A percentile compares a stretch with the other conserved stretches of the same genome.
These are phyloP conservation scores for Aspergillus sclerotioniger DNA, from an alignment of 495 filamentous ascomycete species.

Conservation along the genomic window DNA sequence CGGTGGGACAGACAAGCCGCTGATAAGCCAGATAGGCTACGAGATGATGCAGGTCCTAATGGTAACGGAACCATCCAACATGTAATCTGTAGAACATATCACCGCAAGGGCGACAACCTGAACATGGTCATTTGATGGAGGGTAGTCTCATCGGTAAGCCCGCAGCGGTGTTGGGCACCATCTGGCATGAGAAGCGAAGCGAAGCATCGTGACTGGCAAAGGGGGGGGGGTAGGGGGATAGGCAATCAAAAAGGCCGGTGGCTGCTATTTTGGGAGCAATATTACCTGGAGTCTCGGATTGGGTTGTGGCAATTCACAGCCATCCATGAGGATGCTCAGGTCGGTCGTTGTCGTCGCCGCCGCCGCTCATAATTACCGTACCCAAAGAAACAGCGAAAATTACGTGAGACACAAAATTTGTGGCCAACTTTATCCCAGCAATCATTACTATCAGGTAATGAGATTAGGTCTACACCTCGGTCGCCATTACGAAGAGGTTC, in stretches of 20 bases:
- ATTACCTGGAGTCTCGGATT: slow-evolving; percentile 10
- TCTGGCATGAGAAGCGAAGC: not conserved
- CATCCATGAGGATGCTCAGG: slow-evolving; percentile 3
- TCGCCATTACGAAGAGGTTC: not conserved
- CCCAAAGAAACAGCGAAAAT: not conserved
- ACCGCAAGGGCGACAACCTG: slow-evolving; percentile 10
- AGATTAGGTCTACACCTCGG: not conserved
- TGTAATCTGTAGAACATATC: slow-evolving; percentile 10
- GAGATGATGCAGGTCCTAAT: slow-evolving; percentile 13
- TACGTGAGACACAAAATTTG: slow-evolving; percentile 1
- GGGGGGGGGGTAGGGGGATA: not conserved
- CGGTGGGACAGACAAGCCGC: slow-evolving; percentile 19
- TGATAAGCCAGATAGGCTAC: slow-evolving; percentile 22
- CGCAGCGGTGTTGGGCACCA: slow-evolving; percentile 8
- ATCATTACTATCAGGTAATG: not conserved
- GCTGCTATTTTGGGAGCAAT: slow-evolving; percentile 18
- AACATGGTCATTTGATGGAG: slow-evolving; percentile 11
- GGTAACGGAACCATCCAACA: slow-evolving; percentile 15
- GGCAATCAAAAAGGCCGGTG: slow-evolving; percentile 9
- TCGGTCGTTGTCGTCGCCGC: not conserved
- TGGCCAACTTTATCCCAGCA: slow-evolving; percentile 10
- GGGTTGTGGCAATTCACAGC: slow-evolving; percentile 16
- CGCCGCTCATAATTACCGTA: not conserved
- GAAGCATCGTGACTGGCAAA: slow-evolving; percentile 12
- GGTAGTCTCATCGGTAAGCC: slow-evolving; percentile 15